phyloP scores from a whole-genome alignment of 352 stramenopile species.

The Phytopythium montanum region DNA sequence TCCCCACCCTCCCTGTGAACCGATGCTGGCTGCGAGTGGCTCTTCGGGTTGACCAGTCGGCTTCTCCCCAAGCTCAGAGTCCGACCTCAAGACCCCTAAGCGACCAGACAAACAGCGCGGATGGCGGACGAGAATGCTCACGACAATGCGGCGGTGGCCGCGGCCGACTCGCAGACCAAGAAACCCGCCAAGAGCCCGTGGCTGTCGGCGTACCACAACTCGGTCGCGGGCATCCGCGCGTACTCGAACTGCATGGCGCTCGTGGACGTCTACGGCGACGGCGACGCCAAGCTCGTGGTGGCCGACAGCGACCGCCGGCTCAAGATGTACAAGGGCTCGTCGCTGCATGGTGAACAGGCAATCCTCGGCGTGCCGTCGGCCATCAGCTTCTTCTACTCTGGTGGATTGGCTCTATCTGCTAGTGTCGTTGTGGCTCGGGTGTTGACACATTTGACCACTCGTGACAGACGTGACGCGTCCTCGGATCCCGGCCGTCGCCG shows the following conservation, averaged over 20 bases:
- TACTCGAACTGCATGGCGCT: conserved; percentile 73
- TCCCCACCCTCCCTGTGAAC: not conserved
- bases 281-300: conserved; percentile 77
- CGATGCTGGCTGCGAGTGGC: not conserved
- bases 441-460: not conserved
- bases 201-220: conserved; percentile 89
- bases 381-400: conserved; percentile 77
- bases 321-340: conserved; percentile 90
- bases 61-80: not conserved
- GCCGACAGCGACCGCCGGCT: conserved; percentile 76
- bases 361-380: conserved; percentile 73
- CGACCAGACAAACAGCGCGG: not conserved
- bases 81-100: no score
- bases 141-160: conserved; percentile 13
- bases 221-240: conserved; percentile 85
- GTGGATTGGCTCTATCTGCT: conserved; percentile 9
- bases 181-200: conserved; percentile 52
- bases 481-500: conserved; percentile 78
- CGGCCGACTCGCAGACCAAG: conserved; percentile 13
- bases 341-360: conserved; percentile 72
- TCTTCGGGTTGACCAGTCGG: not conserved
- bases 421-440: not conserved
- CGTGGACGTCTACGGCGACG: conserved; percentile 82
- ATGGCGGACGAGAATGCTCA: conserved; percentile 23
- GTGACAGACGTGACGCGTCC: conserved; percentile 49